These are phyloP conservation scores for Lithocarpus polystachyus DNA, from an alignment of 306 rosid species.

Conservation along the genomic window DNA sequence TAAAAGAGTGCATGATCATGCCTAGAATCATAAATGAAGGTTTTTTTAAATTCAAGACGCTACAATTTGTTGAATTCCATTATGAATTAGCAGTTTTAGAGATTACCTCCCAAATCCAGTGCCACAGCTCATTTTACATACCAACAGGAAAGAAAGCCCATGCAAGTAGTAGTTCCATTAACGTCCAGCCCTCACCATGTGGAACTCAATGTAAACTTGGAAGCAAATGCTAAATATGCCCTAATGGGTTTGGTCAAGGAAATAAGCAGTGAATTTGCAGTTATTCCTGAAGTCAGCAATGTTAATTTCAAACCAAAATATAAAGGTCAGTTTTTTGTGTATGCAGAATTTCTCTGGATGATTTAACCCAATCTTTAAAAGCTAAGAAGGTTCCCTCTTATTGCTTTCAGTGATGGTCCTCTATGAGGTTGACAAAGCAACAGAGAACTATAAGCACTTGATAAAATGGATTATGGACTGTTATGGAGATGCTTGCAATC, in stretches of 20 bases:
- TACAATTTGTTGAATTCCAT: neutral
- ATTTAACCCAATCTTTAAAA: constrained; percentile 6
- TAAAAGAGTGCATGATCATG: neutral
- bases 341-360: constrained; percentile 1
- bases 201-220: constrained; percentile 65
- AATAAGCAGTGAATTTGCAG: constrained; percentile 57
- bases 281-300: constrained; percentile 62
- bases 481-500: constrained; percentile 63
- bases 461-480: constrained; percentile 89
- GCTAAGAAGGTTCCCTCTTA: constrained; percentile 20
- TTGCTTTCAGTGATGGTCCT: constrained; percentile 63
- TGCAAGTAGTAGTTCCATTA: constrained; percentile 64
- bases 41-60: neutral
- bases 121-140: constrained; percentile 13
- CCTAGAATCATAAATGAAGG: neutral
- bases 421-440: constrained; percentile 65
- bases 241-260: constrained; percentile 74
- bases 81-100: neutral
- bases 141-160: constrained; percentile 64
- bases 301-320: constrained; percentile 47
- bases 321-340: constrained; percentile 52
- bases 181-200: constrained; percentile 72
- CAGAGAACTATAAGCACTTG: constrained; percentile 68
- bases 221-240: constrained; percentile 73
- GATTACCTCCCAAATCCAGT: neutral